These are phyloP conservation scores for Fabrea salina DNA, from an alignment of 169 alveolate species.

Conservation along the genomic window DNA sequence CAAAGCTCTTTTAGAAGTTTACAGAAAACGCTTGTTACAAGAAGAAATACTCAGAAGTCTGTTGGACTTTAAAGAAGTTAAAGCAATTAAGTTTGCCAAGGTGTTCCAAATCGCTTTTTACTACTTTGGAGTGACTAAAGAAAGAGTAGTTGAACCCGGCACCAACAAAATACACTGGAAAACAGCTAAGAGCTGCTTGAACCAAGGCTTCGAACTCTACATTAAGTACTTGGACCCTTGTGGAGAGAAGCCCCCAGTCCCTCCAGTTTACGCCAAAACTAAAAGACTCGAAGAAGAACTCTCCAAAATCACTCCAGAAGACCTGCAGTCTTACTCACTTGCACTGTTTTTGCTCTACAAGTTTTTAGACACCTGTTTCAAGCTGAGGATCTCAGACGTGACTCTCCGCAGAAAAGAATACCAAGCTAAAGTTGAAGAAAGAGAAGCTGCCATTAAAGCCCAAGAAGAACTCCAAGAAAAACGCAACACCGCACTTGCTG, in stretches of 20 bases:
- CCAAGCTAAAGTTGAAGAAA: conserved; percentile 20
- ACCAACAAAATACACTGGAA: conserved; percentile 64
- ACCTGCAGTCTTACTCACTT: conserved; percentile 43
- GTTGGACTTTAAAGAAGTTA: neutral
- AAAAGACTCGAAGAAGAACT: conserved; percentile 28
- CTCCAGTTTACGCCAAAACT: conserved; percentile 12
- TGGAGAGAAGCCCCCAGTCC: conserved; percentile 3
- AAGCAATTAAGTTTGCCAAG: conserved; percentile 43
- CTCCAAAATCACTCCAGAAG: conserved; percentile 27
- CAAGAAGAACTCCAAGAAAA: conserved; percentile 36
- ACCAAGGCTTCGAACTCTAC: conserved; percentile 33
- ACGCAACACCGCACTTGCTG: conserved; percentile 31
- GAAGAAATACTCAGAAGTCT: neutral
- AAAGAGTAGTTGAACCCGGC: conserved; percentile 42
- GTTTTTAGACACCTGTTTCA: conserved; percentile 29
- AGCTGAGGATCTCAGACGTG: conserved; percentile 48
- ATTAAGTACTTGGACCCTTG: conserved; percentile 33
- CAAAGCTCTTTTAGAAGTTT: neutral
- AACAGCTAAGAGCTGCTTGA: conserved; percentile 38
- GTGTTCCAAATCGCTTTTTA: conserved; percentile 51
- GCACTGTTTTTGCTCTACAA: conserved; percentile 38
- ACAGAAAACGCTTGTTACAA: conserved; percentile 14
- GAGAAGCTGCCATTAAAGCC: conserved; percentile 30
- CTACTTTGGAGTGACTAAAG: conserved; percentile 33
- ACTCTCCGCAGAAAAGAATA: conserved; percentile 24